Percentiles rank a stretch among this genome's conserved stretches.
Conservation (phyloP, 805 yeast genomes). For the Lachancea fermentati region DNA sequence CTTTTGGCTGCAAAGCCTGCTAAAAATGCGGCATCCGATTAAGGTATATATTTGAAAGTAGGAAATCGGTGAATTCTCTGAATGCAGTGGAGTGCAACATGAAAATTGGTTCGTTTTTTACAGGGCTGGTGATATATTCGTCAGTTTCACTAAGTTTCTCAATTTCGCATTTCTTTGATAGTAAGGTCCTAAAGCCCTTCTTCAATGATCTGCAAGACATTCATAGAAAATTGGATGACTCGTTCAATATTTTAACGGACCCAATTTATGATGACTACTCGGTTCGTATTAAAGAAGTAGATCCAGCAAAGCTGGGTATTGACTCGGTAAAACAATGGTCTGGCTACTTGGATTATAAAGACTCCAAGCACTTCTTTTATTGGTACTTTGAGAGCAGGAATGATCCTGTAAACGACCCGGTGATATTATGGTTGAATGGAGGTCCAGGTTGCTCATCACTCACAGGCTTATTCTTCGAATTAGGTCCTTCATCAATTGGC, state of each 20-base stretch:
- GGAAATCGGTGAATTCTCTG: too few species aligned
- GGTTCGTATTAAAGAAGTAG: background rate
- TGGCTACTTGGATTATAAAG: slow-evolving; percentile 69
- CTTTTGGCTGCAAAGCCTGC: too few species aligned
- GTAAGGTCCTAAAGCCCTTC: background rate
- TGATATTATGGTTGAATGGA: slow-evolving; percentile 78
- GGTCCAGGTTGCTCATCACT: slow-evolving; percentile 90
- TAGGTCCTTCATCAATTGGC: slow-evolving; percentile 76
- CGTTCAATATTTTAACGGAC: too few species aligned
- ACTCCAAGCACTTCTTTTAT: slow-evolving; percentile 76
- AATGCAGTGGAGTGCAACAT: too few species aligned
- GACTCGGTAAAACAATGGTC: slow-evolving; percentile 69
- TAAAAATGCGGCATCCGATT: too few species aligned
- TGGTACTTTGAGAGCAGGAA: slow-evolving; percentile 86
- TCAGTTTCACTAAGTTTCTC: too few species aligned
- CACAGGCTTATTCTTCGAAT: slow-evolving; percentile 78
- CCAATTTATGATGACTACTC: background rate
- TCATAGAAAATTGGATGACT: background rate
- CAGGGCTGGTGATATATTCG: too few species aligned
- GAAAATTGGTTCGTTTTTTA: too few species aligned
- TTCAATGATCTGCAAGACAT: background rate
- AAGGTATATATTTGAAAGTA: too few species aligned
- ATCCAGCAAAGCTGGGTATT: slow-evolving; percentile 42
- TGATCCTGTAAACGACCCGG: slow-evolving; percentile 75
- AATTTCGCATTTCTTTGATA: too few species aligned